A percentile compares a stretch with the other conserved stretches of the same genome.
phyloP scores from a whole-genome alignment of 352 stramenopile genomes.

The Poterioochromonas sp. region DNA sequence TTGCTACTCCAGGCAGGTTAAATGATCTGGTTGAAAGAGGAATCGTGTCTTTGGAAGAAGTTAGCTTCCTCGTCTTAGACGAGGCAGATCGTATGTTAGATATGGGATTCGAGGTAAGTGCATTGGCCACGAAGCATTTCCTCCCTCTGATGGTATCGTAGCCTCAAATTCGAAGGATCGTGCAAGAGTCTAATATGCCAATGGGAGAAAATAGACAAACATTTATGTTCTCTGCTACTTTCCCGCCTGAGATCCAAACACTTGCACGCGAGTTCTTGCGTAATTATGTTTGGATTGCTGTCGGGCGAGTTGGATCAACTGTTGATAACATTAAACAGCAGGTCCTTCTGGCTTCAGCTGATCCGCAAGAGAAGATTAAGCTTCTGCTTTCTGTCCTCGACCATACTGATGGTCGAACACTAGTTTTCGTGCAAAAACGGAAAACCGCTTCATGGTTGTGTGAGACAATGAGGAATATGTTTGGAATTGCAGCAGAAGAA shows the following conservation, averaged over 20 bases:
- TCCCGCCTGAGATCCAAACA: constrained; percentile 81
- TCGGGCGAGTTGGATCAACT: constrained; percentile 92
- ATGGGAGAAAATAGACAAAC: constrained; percentile 82
- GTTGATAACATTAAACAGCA: constrained; percentile 94
- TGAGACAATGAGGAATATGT: constrained; percentile 75
- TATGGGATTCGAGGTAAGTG: constrained; percentile 60
- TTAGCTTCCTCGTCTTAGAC: constrained; percentile 42
- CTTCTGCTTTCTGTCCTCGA: constrained; percentile 81
- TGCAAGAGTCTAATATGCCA: constrained; percentile 93
- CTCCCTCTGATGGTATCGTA: constrained; percentile 71
- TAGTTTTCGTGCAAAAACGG: constrained; percentile 98
- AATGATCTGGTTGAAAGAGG: constrained; percentile 90
- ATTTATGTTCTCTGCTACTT: constrained; percentile 99
- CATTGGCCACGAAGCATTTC: background rate
- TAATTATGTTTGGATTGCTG: constrained; percentile 98
- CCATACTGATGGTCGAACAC: background rate
- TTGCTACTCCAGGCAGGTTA: constrained; percentile 81
- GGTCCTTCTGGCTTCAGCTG: constrained; percentile 88
- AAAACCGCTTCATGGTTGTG: constrained; percentile 90
- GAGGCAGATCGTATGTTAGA: constrained; percentile 48
- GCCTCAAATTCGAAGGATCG: constrained; percentile 94
- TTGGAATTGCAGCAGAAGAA: constrained; percentile 59
- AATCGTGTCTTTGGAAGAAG: constrained; percentile 69
- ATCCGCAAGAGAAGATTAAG: constrained; percentile 79
- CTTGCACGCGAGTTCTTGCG: constrained; percentile 83